Conservation (phyloP, 169 alveolate genomes). For the Eimeria brunetti region DNA sequence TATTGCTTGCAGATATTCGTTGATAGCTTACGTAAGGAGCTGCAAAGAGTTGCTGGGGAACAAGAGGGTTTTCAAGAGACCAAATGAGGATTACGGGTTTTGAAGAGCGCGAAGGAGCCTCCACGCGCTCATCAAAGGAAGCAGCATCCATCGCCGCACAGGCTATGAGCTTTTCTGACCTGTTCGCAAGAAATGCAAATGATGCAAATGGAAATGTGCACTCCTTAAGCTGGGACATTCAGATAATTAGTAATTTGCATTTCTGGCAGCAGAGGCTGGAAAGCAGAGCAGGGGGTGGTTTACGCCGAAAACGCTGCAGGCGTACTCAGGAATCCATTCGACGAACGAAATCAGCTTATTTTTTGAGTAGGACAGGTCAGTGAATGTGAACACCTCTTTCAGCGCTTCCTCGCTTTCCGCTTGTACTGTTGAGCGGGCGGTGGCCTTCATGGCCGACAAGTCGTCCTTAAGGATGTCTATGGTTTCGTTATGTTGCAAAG, state of each 20-base stretch:
- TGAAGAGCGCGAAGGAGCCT: neutral
- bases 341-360: slow-evolving; percentile 46
- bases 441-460: neutral
- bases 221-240: neutral
- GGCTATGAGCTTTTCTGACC: slow-evolving; percentile 38
- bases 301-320: neutral
- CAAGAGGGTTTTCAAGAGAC: slow-evolving; percentile 61
- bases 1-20: neutral
- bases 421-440: neutral
- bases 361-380: slow-evolving; percentile 56
- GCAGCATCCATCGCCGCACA: slow-evolving; percentile 57
- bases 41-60: slow-evolving; percentile 45
- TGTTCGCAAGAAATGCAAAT: neutral
- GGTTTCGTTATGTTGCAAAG: slow-evolving; percentile 78
- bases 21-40: slow-evolving; percentile 44
- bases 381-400: slow-evolving; percentile 46
- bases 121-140: slow-evolving; percentile 71
- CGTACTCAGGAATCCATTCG: slow-evolving; percentile 67
- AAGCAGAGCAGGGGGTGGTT: too few species aligned
- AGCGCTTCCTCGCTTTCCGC: slow-evolving; percentile 24
- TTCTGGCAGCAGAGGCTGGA: neutral
- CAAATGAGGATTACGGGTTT: slow-evolving; percentile 49
- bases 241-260: neutral
- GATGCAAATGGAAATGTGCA: neutral
- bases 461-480: slow-evolving; percentile 21